Conservation (phyloP, 805 yeast species). For the Candida qinlingensis region DNA sequence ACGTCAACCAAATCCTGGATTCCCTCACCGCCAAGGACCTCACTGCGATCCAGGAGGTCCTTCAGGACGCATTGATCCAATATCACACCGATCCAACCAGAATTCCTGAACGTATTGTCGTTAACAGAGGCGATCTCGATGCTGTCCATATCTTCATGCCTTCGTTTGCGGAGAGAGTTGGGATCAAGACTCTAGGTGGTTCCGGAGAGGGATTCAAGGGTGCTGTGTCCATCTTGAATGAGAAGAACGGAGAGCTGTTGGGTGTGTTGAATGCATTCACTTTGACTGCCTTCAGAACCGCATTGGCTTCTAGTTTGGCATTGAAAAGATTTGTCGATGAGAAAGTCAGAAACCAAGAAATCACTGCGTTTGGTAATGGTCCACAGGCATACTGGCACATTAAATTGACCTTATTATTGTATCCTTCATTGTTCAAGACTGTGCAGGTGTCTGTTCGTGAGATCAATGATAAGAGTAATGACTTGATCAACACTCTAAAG, state of each 20-base stretch:
- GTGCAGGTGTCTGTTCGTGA: slow-evolving; percentile 44
- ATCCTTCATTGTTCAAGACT: slow-evolving; percentile 29
- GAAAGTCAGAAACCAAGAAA: slow-evolving; percentile 17
- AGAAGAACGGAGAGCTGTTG: slow-evolving; percentile 41
- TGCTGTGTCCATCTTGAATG: slow-evolving; percentile 44
- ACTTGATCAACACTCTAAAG: slow-evolving; percentile 23
- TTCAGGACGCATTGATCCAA: slow-evolving; percentile 34
- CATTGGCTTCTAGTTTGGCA: slow-evolving; percentile 48
- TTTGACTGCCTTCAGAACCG: slow-evolving; percentile 64
- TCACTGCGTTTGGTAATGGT: slow-evolving; percentile 54
- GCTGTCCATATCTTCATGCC: slow-evolving; percentile 62
- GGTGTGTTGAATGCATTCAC: slow-evolving; percentile 56
- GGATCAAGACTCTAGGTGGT: slow-evolving; percentile 56
- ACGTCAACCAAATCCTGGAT: slow-evolving; percentile 26
- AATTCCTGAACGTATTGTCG: slow-evolving; percentile 52
- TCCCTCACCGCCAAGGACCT: slow-evolving; percentile 26
- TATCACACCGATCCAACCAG: slow-evolving; percentile 39
- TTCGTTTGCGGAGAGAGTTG: slow-evolving; percentile 49
- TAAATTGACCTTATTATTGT: slow-evolving; percentile 36
- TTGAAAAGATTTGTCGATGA: slow-evolving; percentile 32
- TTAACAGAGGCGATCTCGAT: slow-evolving; percentile 29
- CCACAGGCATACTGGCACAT: slow-evolving; percentile 64
- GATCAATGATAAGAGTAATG: slow-evolving; percentile 31
- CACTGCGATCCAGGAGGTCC: slow-evolving; percentile 30
- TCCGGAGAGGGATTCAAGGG: slow-evolving; percentile 59